A percentile compares a stretch with the other conserved stretches of the same genome.
These are phyloP conservation scores for Coniochaeta sp. DNA, from an alignment of 2,329 filamentous ascomycete genomes.

Conservation along the genomic window DNA sequence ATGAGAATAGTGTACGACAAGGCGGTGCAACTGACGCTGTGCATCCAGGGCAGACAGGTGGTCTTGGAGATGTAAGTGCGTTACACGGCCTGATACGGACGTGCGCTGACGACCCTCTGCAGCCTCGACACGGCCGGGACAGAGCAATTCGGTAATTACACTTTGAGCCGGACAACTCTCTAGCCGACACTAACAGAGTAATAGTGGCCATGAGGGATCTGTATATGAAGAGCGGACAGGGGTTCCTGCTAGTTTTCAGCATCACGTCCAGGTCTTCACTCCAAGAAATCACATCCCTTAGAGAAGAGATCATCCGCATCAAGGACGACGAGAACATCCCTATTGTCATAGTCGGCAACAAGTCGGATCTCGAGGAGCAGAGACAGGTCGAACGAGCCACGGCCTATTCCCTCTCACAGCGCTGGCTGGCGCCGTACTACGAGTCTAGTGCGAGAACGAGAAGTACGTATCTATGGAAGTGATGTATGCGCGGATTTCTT, in stretches of 20 bases:
- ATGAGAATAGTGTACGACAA: neutral
- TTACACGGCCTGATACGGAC: neutral
- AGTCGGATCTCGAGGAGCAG: slow-evolving; percentile 82
- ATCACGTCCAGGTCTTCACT: slow-evolving; percentile 83
- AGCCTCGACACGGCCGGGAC: slow-evolving; percentile 86
- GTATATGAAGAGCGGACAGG: slow-evolving; percentile 91
- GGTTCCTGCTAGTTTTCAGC: slow-evolving; percentile 86
- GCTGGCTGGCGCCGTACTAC: slow-evolving; percentile 86
- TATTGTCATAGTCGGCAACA: slow-evolving; percentile 89
- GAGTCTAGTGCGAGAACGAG: slow-evolving; percentile 77
- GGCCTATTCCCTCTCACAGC: slow-evolving; percentile 78
- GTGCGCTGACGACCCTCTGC: slow-evolving; percentile 16
- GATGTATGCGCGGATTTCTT: neutral
- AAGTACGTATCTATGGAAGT: slow-evolving; percentile 32
- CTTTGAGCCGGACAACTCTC: neutral
- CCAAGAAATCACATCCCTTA: slow-evolving; percentile 69
- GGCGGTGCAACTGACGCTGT: neutral
- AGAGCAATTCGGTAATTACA: slow-evolving; percentile 76
- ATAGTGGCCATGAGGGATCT: slow-evolving; percentile 64
- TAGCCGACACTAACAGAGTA: slow-evolving; percentile 14
- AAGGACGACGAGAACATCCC: slow-evolving; percentile 81
- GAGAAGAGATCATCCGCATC: slow-evolving; percentile 85
- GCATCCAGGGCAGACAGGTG: slow-evolving; percentile 70
- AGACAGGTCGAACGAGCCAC: slow-evolving; percentile 68
- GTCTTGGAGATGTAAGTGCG: slow-evolving; percentile 73